Conservation (phyloP, 331 rosid species). For the Telfairia occidentalis region DNA sequence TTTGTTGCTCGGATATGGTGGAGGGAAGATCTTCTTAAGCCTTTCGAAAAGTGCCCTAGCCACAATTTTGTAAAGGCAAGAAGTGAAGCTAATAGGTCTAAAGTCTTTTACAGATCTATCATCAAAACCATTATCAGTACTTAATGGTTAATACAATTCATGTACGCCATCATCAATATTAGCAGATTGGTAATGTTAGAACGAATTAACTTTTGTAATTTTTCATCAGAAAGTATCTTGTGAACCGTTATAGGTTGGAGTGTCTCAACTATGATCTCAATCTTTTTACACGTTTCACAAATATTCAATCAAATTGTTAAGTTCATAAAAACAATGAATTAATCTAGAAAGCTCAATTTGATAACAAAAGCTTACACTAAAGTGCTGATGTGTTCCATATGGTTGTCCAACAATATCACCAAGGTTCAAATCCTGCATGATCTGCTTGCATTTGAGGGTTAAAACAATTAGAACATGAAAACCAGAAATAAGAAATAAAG, state of each 20-base stretch:
- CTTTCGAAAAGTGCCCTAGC: neutral
- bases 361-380: conserved; percentile 38
- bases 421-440: conserved; percentile 67
- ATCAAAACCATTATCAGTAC: too few relatives aligned
- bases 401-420: conserved; percentile 70
- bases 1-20: neutral
- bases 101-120: too few relatives aligned
- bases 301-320: neutral
- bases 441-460: conserved; percentile 26
- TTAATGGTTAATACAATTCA: too few relatives aligned
- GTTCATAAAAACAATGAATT: neutral
- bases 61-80: too few relatives aligned
- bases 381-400: conserved; percentile 79
- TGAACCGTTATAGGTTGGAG: neutral
- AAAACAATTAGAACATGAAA: conserved; percentile 19
- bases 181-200: neutral
- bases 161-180: too few relatives aligned
- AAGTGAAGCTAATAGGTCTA: too few relatives aligned
- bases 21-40: neutral
- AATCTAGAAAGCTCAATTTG: neutral
- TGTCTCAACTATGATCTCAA: neutral
- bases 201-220: neutral
- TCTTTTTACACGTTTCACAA: neutral
- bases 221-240: neutral
- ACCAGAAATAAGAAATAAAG: conserved; percentile 15